Base-by-base conservation (phyloP, 1,284 basidiomycete species). In the Trametes versicolor region DNA sequence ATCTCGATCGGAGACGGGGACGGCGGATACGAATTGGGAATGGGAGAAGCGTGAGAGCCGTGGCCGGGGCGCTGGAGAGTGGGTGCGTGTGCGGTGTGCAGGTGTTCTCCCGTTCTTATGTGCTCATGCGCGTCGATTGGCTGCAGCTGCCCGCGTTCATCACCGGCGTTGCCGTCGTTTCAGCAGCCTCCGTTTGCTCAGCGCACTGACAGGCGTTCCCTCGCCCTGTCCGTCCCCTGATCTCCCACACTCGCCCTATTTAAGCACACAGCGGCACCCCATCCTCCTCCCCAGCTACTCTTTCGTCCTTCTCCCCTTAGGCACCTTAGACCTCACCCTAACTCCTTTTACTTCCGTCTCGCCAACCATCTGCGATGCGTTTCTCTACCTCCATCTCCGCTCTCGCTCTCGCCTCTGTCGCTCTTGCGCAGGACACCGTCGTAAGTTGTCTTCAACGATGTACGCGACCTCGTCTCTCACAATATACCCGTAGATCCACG, bases 351-450 rank as follows among this genome's bases (percentile, higher is more conserved):
- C 32, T 15, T 41, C 37, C 21, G 27, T 29, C 32, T 49, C 49
- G 39, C 23, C 45, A 23, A 34, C 45, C 37, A 9, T 56, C 52
- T 65, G 69, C 47, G 56, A 73, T 73, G 71, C 67, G 56, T 50
- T 63, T 60, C 55, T 29, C 64, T 23, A 29, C 65, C 15, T 45
- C 71, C 45, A 34, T 62, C 48, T 55, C 68, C 48, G 60, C 62
- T 41, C 58, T 74, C n/a, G 66, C 72, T 29, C 51, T 68, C 52
- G 73, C 72, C 36, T 62, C 68, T 23, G 36, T 67, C 39, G 69
- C 64, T 8, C 56, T 62, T 21, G 74, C 74, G 15, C n/a, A n/a
- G n/a, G n/a, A n/a, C n/a, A n/a, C n/a, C n/a, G n/a, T n/a, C n/a
- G n/a, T n/a, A n/a, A n/a, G n/a, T n/a, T n/a, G n/a, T n/a, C n/a